Base-by-base conservation (phyloP, 371 early-diverging fungal genomes). In the Actinomortierella ambigua region DNA sequence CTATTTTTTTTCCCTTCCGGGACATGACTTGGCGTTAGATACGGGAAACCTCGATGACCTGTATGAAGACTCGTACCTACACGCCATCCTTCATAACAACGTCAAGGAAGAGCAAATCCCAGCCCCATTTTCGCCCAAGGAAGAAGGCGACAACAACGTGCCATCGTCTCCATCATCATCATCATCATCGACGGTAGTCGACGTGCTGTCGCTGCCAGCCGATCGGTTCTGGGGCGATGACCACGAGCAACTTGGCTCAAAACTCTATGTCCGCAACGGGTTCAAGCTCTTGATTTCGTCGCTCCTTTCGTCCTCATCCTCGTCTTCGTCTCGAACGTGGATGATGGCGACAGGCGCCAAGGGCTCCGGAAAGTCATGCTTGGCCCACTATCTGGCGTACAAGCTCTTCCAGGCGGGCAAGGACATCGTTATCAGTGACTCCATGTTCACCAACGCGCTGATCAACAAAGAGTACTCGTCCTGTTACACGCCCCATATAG, bases 401-500 rank as follows among this genome's bases (percentile, higher is more conserved):
- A 59, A 65, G 50, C 54, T 71, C 8, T 65, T 65, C 34, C 49
- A 62, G 24, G 63, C 66, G 13, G 71, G 71, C 17, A 62, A 71
- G 17, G 49, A 71, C 29, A 48, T 71, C 11, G 56, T 71, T 23
- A 55, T 71, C 34, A 65, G 66, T 22, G 71, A 71, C 9, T 62
- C 71, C 63, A 71, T 71, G 62, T 71, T 71, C 53, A 71, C 71
- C 17, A 71, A 64, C 56, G 71, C 71, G 14, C 52, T 71, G 20
- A 14, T 71, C 3, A 41, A 71, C 18, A n/a, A 20, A 14, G 27
- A 53, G 18, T 71, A 71, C 20, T 59, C 55, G 20, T 65, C 66
- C 0, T 71, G 59, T 43, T 71, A 71, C 28, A 61, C 71, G 0
- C 71, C 71, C 9, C 71, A 71, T 9, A 55, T 71, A 9, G 59